Evolutionary conservation across 2,329 filamentous ascomycete genomes (phyloP).

Genomic region (Seiridium unicorne): DNA sequence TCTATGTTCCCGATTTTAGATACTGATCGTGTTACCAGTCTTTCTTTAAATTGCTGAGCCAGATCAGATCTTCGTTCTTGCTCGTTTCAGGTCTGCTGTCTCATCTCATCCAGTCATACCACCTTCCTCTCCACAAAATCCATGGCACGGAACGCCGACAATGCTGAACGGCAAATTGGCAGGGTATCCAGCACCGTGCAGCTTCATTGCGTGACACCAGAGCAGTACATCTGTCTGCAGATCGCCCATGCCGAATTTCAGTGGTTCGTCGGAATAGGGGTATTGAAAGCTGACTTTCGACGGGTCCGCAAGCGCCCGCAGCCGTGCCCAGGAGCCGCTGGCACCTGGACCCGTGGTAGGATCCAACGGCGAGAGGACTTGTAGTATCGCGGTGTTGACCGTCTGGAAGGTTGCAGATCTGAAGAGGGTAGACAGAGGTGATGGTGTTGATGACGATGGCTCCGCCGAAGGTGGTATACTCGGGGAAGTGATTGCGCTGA

Average conservation of each 20-base stretch:
- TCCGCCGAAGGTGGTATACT: not conserved
- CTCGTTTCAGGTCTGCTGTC: too few species aligned
- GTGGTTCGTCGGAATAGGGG: not conserved
- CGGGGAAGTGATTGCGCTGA: not conserved
- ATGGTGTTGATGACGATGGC: not conserved
- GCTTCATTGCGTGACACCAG: slow-evolving; percentile 8
- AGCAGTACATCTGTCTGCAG: slow-evolving; percentile 9
- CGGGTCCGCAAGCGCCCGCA: slow-evolving; percentile 1
- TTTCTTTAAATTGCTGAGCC: too few species aligned
- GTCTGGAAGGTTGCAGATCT: not conserved
- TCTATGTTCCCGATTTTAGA: too few species aligned
- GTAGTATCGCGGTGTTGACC: not conserved
- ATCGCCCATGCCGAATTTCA: slow-evolving; percentile 6
- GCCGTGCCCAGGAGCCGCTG: not conserved
- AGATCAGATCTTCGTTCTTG: too few species aligned
- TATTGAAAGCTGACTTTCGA: slow-evolving; percentile 1
- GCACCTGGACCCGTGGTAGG: not conserved
- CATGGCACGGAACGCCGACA: slow-evolving; percentile 10
- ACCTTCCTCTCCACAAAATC: slow-evolving; percentile 1
- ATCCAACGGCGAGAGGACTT: not conserved
- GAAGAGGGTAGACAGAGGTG: not conserved
- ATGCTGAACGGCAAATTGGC: slow-evolving; percentile 11
- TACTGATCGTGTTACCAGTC: too few species aligned
- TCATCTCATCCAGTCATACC: not conserved
- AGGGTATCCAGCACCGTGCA: slow-evolving; percentile 11